phyloP scores from a whole-genome alignment of 108 stramenopile species.

The Fragilariopsis cylindrus region DNA sequence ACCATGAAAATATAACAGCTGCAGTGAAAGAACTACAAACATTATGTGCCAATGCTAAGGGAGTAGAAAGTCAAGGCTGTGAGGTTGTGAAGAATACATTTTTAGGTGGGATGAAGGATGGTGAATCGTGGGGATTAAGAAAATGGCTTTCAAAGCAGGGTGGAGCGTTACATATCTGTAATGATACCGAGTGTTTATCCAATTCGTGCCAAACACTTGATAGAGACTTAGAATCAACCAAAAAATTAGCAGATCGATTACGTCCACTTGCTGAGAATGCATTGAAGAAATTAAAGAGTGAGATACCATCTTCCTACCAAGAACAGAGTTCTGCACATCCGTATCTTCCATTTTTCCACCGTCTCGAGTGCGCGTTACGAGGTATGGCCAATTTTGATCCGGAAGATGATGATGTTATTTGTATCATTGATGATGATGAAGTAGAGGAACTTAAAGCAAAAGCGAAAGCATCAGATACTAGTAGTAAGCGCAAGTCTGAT shows the following conservation, averaged over 20 bases:
- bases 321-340: constrained; percentile 85
- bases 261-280: constrained; percentile 69
- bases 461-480: constrained; percentile 2
- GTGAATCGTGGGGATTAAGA: constrained; percentile 86
- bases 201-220: constrained; percentile 59
- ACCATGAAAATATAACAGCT: constrained; percentile 33
- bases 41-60: constrained; percentile 54
- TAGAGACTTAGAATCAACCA: constrained; percentile 46
- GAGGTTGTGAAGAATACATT: constrained; percentile 85
- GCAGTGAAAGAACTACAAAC: constrained; percentile 58
- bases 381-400: constrained; percentile 84
- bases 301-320: constrained; percentile 86
- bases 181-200: constrained; percentile 77
- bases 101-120: constrained; percentile 88
- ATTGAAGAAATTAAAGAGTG: constrained; percentile 61
- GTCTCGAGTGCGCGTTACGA: constrained; percentile 75
- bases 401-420: constrained; percentile 86
- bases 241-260: constrained; percentile 58
- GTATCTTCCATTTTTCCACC: constrained; percentile 87
- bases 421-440: constrained; percentile 73
- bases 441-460: constrained; percentile 44
- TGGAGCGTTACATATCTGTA: constrained; percentile 78
- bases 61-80: constrained; percentile 51
- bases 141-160: constrained; percentile 87
- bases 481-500: constrained; percentile 7